A percentile compares a stretch with the other conserved stretches of the same genome.
Evolutionary conservation across 1,284 basidiomycete species (phyloP).

Genomic region (Xerocomus alliaceus): DNA sequence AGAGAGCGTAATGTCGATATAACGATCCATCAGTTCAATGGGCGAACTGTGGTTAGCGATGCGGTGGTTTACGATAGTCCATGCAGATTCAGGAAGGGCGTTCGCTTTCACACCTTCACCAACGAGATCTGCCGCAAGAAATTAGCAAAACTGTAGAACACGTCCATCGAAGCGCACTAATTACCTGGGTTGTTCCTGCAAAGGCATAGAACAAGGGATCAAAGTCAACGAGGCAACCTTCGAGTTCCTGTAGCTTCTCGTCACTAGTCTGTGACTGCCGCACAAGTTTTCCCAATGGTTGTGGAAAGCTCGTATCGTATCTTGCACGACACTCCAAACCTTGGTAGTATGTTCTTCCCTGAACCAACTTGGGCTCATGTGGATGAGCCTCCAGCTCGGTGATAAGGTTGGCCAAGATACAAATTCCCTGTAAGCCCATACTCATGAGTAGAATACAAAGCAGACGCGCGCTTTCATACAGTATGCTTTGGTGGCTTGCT

Average conservation of each 20-base stretch:
- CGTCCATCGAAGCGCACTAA: constrained; percentile 36
- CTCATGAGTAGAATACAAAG: not conserved
- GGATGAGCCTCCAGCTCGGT: constrained; percentile 59
- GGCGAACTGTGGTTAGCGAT: constrained; percentile 49
- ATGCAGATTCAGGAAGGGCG: constrained; percentile 50
- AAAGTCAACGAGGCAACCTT: constrained; percentile 34
- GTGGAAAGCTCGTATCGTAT: constrained; percentile 39
- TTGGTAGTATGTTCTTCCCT: constrained; percentile 38
- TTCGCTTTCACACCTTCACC: constrained; percentile 56
- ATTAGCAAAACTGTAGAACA: not conserved
- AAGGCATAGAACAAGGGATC: constrained; percentile 35
- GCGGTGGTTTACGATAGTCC: constrained; percentile 50
- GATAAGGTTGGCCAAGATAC: constrained; percentile 59
- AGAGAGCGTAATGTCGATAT: constrained; percentile 43
- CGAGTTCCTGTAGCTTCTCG: constrained; percentile 40
- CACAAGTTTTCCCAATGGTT: constrained; percentile 37
- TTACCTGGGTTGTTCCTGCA: constrained; percentile 57
- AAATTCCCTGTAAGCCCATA: constrained; percentile 53
- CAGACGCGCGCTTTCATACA: constrained; percentile 38
- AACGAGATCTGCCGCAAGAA: constrained; percentile 43
- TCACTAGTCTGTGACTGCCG: constrained; percentile 36
- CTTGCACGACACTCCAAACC: constrained; percentile 32
- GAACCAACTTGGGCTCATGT: constrained; percentile 44
- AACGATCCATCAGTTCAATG: constrained; percentile 42
- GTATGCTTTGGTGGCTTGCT: constrained; percentile 65